Evolutionary conservation across 352 stramenopile species (phyloP), one percentile per base, ranked within the genome.

Genomic region (Peronospora farinosa): DNA sequence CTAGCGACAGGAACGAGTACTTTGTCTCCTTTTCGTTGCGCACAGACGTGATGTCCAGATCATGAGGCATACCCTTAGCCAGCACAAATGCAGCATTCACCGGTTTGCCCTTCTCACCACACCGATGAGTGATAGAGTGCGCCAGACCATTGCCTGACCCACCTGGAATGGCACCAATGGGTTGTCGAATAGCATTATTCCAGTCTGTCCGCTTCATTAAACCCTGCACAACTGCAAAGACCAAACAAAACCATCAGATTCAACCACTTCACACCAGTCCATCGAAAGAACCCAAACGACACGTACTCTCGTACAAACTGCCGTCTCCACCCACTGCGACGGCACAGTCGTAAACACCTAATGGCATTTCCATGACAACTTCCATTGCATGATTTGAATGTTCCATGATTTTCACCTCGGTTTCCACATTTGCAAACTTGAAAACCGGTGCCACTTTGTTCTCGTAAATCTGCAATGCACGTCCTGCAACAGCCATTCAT

Each of bases 1-100:
- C 77, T 3, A 92, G 47, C 12, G 77, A 86, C 31, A 94, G 49
- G 58, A 95, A 93, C 31, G 74, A 90, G 68, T 84, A 88, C 51
- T 71, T 79, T 17, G 51, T 69, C 19, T 74, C 64, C 38, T 78
- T 84, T 1, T 58, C 58, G 35, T 86, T 86, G 6, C 72, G 69
- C 23, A 84, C 60, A 5, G 74, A 72, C 21, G 74, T 69, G 44
- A 91, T 72, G 36, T 93, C 82, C 33, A 93, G 57, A 12, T 84
- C 63, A 15, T 86, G 77, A 1, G 72, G 48, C 2, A 63, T 5
- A n/a, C 82, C 80, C 42, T 90, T 90, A 5, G 66, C 80, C 12
- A 93, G 60, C 31, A 81, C 62, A 28, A 72, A 87, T 2, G 74
- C 80, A 7, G 74, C 69, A 45, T 83, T 85, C 23, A 69, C 59